Evolutionary conservation across 179 eudicot genomes (phyloP).

Genomic region (Nepenthes alata): DNA sequence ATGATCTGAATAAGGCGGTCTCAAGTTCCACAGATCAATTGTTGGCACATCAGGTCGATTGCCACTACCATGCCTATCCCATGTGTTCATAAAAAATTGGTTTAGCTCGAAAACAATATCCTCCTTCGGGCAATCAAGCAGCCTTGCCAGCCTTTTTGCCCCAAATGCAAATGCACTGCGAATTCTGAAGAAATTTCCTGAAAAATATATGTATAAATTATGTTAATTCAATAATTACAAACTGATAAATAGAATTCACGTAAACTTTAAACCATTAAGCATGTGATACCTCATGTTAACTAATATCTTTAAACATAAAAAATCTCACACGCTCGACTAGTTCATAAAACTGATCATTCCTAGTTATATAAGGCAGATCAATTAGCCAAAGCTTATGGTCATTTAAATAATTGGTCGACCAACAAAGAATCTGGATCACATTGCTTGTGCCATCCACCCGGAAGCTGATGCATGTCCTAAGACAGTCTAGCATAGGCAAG

Average conservation of each 20-base stretch:
- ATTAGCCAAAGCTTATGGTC: too few species aligned
- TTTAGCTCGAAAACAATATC: constrained; percentile 51
- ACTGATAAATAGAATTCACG: neutral
- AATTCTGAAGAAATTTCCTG: constrained; percentile 83
- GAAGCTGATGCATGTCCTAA: too few species aligned
- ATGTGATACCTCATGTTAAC: neutral
- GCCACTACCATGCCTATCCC: constrained; percentile 91
- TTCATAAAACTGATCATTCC: too few species aligned
- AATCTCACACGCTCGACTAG: too few species aligned
- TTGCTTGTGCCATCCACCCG: too few species aligned
- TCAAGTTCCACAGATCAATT: constrained; percentile 15
- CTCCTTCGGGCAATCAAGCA: constrained; percentile 69
- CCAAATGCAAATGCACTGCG: constrained; percentile 97
- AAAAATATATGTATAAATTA: neutral
- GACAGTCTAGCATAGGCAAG: too few species aligned
- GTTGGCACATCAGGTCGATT: constrained; percentile 68
- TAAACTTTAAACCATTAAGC: neutral
- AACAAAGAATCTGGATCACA: too few species aligned
- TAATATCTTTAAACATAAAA: neutral
- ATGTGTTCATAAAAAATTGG: constrained; percentile 75
- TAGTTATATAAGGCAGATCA: too few species aligned
- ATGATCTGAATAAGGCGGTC: constrained; percentile 23
- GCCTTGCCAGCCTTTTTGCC: constrained; percentile 64
- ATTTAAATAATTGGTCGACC: too few species aligned
- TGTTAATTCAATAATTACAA: neutral